These are phyloP conservation scores for Abelmoschus esculentus DNA, from an alignment of 345 rosid genomes.

Conservation along the genomic window DNA sequence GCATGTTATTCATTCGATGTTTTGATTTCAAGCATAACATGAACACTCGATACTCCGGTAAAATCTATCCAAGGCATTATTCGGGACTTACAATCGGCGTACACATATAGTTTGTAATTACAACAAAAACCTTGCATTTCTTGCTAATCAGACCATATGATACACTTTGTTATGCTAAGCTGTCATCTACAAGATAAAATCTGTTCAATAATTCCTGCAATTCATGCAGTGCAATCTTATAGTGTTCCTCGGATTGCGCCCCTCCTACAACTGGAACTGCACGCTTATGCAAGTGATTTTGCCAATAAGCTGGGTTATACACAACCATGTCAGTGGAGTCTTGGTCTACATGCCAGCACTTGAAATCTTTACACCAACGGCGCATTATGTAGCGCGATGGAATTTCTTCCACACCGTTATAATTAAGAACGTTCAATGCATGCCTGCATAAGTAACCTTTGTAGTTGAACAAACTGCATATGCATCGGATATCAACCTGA, in stretches of 20 bases:
- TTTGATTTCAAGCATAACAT: neutral
- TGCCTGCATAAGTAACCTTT: conserved; percentile 53
- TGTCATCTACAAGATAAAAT: conserved; percentile 29
- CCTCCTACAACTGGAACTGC: conserved; percentile 35
- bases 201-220: conserved; percentile 37
- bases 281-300: conserved; percentile 19
- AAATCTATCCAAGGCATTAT: neutral
- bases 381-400: conserved; percentile 36
- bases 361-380: conserved; percentile 38
- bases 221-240: conserved; percentile 36
- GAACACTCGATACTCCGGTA: neutral
- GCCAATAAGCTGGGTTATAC: conserved; percentile 28
- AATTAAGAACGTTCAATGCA: conserved; percentile 47
- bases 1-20: neutral
- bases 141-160: neutral
- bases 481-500: conserved; percentile 43
- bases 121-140: neutral
- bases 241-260: conserved; percentile 26
- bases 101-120: neutral
- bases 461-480: conserved; percentile 52
- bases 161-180: conserved; percentile 6
- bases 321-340: conserved; percentile 19
- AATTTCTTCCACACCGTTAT: conserved; percentile 41
- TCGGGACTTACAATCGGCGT: neutral
- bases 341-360: conserved; percentile 20